Percentiles rank a stretch among this genome's conserved stretches.
Conservation (phyloP, 2,329 filamentous ascomycete genomes). For the Dryadomyces quercivorus region DNA sequence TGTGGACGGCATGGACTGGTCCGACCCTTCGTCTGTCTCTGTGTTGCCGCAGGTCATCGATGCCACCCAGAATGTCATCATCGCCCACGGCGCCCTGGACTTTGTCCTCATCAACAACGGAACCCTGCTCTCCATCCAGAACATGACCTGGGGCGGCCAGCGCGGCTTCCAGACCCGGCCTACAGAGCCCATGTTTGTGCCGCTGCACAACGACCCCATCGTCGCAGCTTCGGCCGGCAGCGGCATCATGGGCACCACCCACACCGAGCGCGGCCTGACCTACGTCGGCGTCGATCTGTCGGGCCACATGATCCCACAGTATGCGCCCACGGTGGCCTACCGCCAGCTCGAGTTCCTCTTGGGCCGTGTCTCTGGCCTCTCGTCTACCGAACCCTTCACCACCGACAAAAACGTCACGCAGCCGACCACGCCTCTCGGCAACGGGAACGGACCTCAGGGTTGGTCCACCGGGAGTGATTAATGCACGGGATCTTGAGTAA, state of each 20-base stretch:
- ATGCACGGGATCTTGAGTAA: neutral
- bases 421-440: conserved; percentile 14
- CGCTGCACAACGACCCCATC: conserved; percentile 40
- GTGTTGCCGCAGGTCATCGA: conserved; percentile 63
- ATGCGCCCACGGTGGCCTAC: conserved; percentile 55
- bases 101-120: conserved; percentile 57
- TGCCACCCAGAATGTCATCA: conserved; percentile 57
- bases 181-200: conserved; percentile 53
- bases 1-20: conserved; percentile 32
- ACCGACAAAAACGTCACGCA: conserved; percentile 14
- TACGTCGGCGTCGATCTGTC: conserved; percentile 50
- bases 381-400: conserved; percentile 25
- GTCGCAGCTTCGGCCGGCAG: conserved; percentile 22
- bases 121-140: conserved; percentile 60
- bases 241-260: conserved; percentile 55
- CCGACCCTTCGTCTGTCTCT: conserved; percentile 38
- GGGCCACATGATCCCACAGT: conserved; percentile 60
- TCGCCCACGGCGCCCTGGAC: conserved; percentile 61
- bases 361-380: conserved; percentile 50
- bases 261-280: conserved; percentile 66
- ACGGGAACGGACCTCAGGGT: conserved; percentile 19
- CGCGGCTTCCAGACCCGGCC: conserved; percentile 57
- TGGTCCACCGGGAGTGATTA: conserved; percentile 3
- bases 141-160: conserved; percentile 66
- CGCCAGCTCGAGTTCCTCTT: conserved; percentile 65